These are phyloP conservation scores for Leptodontidium sp. DNA, from an alignment of 2,329 filamentous ascomycete species.

Conservation along the genomic window DNA sequence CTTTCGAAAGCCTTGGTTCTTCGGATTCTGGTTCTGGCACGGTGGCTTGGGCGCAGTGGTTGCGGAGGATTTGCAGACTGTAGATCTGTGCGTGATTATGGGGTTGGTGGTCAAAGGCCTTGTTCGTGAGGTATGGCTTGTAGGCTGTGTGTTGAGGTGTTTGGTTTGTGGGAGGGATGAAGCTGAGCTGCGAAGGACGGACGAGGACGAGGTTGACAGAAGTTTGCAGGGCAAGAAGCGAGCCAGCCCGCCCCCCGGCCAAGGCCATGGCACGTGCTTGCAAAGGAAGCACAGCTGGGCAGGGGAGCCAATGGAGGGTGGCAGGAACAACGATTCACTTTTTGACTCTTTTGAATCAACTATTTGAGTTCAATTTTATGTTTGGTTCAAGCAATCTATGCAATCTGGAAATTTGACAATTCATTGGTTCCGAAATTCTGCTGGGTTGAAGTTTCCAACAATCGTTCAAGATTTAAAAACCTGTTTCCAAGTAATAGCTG, in stretches of 20 bases:
- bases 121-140: slow-evolving; percentile 3
- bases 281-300: background rate
- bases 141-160: slow-evolving; percentile 24
- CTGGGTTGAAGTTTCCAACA: too few relatives aligned
- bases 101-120: slow-evolving; percentile 29
- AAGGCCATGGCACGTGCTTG: slow-evolving; percentile 15
- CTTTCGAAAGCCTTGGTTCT: slow-evolving; percentile 21
- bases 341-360: too few relatives aligned
- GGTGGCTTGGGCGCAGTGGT: slow-evolving; percentile 14
- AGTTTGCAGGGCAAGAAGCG: slow-evolving; percentile 17
- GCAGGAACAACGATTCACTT: background rate
- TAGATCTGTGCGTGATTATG: slow-evolving; percentile 30
- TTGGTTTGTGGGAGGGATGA: slow-evolving; percentile 34
- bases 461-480: background rate
- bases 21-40: background rate
- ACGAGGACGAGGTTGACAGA: slow-evolving; percentile 26
- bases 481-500: background rate
- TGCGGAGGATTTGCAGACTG: slow-evolving; percentile 23
- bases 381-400: background rate
- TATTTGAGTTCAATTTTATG: too few relatives aligned
- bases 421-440: background rate
- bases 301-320: background rate
- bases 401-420: background rate
- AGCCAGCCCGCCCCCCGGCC: background rate
- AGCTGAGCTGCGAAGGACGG: slow-evolving; percentile 16